phyloP scores from a whole-genome alignment of 2,329 filamentous ascomycete species.

The Aspergillus tubingensis region DNA sequence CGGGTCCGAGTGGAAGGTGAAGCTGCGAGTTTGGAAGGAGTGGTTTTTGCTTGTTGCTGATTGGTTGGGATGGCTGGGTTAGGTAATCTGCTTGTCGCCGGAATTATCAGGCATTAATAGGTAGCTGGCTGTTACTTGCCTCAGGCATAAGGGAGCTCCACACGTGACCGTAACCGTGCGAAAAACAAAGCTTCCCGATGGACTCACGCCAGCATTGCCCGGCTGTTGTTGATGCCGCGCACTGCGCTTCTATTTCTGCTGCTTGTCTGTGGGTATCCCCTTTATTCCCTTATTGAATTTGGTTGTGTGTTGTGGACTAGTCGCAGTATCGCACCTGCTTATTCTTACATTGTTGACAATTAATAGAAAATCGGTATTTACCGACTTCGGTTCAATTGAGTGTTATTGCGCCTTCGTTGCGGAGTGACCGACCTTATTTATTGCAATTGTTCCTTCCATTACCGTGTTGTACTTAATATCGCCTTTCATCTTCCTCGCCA shows the following conservation, averaged over 20 bases:
- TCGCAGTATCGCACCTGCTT: no score
- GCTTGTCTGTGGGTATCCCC: neutral
- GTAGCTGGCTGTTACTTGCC: neutral
- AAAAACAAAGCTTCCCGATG: slow-evolving; percentile 20
- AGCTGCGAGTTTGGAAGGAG: slow-evolving; percentile 24
- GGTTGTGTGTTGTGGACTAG: no score
- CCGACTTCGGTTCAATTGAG: no score
- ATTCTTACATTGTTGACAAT: no score
- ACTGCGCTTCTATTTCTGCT: slow-evolving; percentile 1
- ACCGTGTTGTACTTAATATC: neutral
- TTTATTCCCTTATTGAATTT: no score
- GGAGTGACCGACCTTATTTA: no score
- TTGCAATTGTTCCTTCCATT: no score
- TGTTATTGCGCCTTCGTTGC: no score
- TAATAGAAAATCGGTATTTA: no score
- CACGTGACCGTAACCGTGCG: slow-evolving; percentile 17
- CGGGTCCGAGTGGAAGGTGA: slow-evolving; percentile 32
- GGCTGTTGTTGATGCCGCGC: slow-evolving; percentile 7
- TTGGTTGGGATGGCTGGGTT: slow-evolving; percentile 30
- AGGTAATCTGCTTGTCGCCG: slow-evolving; percentile 15
- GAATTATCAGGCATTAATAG: neutral
- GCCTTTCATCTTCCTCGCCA: neutral
- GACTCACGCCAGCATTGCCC: neutral
- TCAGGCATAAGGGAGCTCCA: neutral
- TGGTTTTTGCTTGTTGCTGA: slow-evolving; percentile 37